Conservation (phyloP, 2,329 filamentous ascomycete species). For the Scedosporium minutisporum region DNA sequence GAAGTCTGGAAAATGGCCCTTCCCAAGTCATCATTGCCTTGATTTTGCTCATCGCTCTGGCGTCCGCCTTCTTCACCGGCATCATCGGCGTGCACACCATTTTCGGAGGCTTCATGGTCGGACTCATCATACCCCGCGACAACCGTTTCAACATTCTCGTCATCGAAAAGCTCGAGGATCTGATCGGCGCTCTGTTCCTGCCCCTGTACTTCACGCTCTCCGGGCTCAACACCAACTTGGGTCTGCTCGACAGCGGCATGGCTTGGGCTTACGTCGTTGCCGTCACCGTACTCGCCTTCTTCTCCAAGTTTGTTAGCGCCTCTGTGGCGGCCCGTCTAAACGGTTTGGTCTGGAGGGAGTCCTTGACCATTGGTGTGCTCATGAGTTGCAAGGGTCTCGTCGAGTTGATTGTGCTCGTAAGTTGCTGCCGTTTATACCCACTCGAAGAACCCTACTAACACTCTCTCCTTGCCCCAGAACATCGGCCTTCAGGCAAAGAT, state of each 20-base stretch:
- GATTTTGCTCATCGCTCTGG: conserved; percentile 69
- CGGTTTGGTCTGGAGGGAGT: conserved; percentile 83
- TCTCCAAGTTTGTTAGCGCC: conserved; percentile 76
- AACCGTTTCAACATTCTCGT: conserved; percentile 84
- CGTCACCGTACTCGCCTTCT: conserved; percentile 71
- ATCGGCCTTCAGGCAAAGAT: conserved; percentile 77
- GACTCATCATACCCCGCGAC: conserved; percentile 82
- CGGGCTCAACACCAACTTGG: conserved; percentile 78
- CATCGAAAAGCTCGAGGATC: conserved; percentile 89
- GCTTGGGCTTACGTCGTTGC: conserved; percentile 87
- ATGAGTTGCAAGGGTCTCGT: conserved; percentile 98
- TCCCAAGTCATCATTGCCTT: conserved; percentile 76
- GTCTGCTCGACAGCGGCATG: conserved; percentile 68
- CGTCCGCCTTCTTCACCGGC: conserved; percentile 75
- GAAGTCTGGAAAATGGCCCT: conserved; percentile 78
- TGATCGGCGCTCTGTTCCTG: conserved; percentile 73
- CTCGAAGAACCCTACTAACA: background rate
- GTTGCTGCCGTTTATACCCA: conserved; percentile 16
- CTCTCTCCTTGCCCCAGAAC: conserved; percentile 28
- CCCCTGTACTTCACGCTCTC: conserved; percentile 92
- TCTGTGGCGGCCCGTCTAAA: conserved; percentile 66
- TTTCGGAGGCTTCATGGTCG: conserved; percentile 85
- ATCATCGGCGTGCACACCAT: conserved; percentile 92
- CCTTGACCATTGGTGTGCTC: conserved; percentile 73
- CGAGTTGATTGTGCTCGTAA: conserved; percentile 84